Percentiles rank a stretch among this genome's conserved stretches.
phyloP scores from a whole-genome alignment of 148 eudicot species.

The Rhododendron williamsianum region DNA sequence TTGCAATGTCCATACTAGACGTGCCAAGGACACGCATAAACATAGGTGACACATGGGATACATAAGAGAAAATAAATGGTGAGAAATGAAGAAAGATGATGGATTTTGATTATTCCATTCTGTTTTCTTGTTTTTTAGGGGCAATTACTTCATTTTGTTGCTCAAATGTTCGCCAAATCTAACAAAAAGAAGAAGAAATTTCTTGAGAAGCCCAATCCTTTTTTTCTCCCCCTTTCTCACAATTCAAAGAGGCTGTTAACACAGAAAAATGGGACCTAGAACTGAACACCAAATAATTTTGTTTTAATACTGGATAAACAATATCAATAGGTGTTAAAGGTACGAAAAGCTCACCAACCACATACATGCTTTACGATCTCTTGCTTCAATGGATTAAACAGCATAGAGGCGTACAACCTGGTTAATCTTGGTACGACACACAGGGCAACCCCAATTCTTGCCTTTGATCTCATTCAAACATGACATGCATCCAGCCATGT shows the following conservation, averaged over 20 bases:
- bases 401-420: constrained; percentile 70
- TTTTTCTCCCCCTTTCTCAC: not conserved
- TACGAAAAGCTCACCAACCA: constrained; percentile 11
- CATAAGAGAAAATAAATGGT: too few species aligned
- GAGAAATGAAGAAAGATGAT: not conserved
- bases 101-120: not conserved
- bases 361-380: not conserved
- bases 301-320: not conserved
- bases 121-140: not conserved
- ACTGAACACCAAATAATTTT: not conserved
- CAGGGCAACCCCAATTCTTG: constrained; percentile 34
- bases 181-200: not conserved
- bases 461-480: not conserved
- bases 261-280: not conserved
- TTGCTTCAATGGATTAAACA: constrained; percentile 39
- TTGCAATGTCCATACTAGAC: too few species aligned
- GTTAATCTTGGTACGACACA: constrained; percentile 76
- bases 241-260: not conserved
- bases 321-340: not conserved
- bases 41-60: not conserved
- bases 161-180: not conserved
- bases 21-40: not conserved
- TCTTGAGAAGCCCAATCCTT: not conserved
- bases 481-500: not conserved
- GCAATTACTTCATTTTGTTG: not conserved